Evolutionary conservation across 2,329 filamentous ascomycete genomes (phyloP), one percentile per base, ranked within the genome.

Genomic region (Beauveria varroae): DNA sequence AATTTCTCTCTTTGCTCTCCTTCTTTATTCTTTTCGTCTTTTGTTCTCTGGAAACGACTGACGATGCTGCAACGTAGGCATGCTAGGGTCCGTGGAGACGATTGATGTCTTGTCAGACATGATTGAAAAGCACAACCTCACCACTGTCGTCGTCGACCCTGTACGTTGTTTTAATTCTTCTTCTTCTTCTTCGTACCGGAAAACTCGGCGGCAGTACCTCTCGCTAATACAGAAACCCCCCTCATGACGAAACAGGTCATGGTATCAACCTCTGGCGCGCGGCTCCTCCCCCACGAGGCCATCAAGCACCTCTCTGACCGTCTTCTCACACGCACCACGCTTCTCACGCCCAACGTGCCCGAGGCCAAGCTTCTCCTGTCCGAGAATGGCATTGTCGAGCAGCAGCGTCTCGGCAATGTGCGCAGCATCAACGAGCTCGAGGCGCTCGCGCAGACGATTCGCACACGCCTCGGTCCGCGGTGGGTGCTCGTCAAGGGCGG

Each of bases 401-500:
- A 20, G 74, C 2, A 63, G 73, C 1, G 43, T 67, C 1, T 14
- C 34, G 12, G 5, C 0, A 66, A 74, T 0, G 80, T 90, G 1
- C 72, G 79, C 5, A 80, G 77, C 52, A 76, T 91, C 1, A 78
- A 84, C 5, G 90, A 90, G 49, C 74, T 97, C 46, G 85, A 91
- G 66, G 69, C 74, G 1, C 79, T 96, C 40, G 91, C 89, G 1
- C 84, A 82, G 64, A 76, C 77, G 14, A 79, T 96, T 8, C 83
- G 53, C 34, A 20, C 86, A 44, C 71, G 74, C 1, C 77, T 96
- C 0, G 93, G 93, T 0, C 87, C 92, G 0, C 82, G 84, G 65
- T 92, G 88, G 77, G 89, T 97, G 34, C 81, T 98, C 10, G 79
- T 97, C 62, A 98, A 98, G 74, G 93, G 93, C 47, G 93, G 93